Base-by-base conservation (phyloP, 345 rosid genomes). In the Excoecaria agallocha region DNA sequence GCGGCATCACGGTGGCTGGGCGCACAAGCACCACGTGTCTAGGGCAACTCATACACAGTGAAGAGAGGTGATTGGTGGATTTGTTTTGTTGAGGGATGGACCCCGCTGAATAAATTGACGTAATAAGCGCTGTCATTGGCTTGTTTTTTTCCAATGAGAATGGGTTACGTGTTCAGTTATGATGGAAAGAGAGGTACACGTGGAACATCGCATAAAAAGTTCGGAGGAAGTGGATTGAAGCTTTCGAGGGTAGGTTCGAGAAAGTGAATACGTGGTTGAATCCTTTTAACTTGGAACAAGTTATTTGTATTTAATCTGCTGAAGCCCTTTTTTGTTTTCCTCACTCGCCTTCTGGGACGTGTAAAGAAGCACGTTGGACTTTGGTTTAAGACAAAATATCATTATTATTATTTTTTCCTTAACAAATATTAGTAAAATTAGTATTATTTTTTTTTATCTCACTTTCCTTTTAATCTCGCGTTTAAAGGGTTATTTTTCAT, bases 11-110 rank as follows among this genome's bases (percentile, higher is more conserved):
- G 62, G 76, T 66, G 71, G 72, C 69, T 65, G 63, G 75, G 74
- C 69, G 66, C 64, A 68, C 69, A 62, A 12, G 41, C 19, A 75
- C 71, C 92, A 87, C 92, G 88, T 89, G 92, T 84, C 82, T 79
- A 78, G 79, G 79, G 78, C 84, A 72, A 76, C 59, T 45, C 55
- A 15, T 45, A 20, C 54, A 68, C 66, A 69, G 25, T 62, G 39
- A 49, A 58, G 25, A 24, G 46, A 58, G 24, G 16, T 48, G 57
- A 79, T 82, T 82, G 80, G 80, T 39, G 51, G 72, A 74, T 17
- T 3, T 30, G 30, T 30, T 30, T 20, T 61, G n/a, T 82, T 81
- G 19, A 24, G 38, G 45, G 22, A n/a, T 48, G 69, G 88, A 81
- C 6, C 80, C 87, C 77, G 8, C 0, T 30, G 37, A 65, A 66